These are phyloP conservation scores for Epicoccum nigrum DNA, from an alignment of 2,329 filamentous ascomycete species.

Conservation along the genomic window DNA sequence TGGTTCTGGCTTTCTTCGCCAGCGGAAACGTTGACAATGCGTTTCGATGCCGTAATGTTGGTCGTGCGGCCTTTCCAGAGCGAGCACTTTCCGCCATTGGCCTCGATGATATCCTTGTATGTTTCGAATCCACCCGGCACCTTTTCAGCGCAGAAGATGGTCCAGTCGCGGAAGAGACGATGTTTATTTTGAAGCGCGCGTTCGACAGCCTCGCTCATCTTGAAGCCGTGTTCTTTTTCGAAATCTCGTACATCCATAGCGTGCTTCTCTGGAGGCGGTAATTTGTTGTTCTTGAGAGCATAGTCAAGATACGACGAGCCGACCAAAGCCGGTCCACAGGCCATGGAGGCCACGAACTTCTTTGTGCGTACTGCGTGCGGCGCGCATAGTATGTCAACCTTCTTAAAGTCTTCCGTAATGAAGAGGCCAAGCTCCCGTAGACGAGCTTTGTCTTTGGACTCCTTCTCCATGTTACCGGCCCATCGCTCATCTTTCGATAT, in stretches of 20 bases:
- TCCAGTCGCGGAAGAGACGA: constrained; percentile 74
- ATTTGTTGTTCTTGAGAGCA: constrained; percentile 71
- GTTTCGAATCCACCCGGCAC: constrained; percentile 83
- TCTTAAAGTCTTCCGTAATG: constrained; percentile 75
- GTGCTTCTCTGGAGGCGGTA: constrained; percentile 70
- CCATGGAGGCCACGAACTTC: constrained; percentile 90
- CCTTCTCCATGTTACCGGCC: constrained; percentile 73
- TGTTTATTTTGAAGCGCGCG: constrained; percentile 79
- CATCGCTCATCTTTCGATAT: constrained; percentile 86
- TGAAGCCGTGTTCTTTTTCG: constrained; percentile 74
- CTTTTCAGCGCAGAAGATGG: constrained; percentile 82
- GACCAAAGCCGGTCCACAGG: constrained; percentile 78
- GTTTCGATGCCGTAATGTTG: constrained; percentile 61
- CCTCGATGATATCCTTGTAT: constrained; percentile 82
- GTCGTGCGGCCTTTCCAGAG: constrained; percentile 77
- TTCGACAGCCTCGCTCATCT: constrained; percentile 69
- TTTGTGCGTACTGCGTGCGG: constrained; percentile 86
- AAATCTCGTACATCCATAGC: constrained; percentile 72
- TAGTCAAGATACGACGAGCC: constrained; percentile 78
- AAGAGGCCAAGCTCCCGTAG: constrained; percentile 83
- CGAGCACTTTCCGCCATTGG: constrained; percentile 85
- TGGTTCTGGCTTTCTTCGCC: constrained; percentile 61
- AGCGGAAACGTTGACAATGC: constrained; percentile 31
- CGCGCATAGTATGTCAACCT: constrained; percentile 85
- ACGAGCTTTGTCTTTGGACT: constrained; percentile 80